Evolutionary conservation across 768 basidiomycete species (phyloP).

Genomic region (Daedaleopsis nitida): DNA sequence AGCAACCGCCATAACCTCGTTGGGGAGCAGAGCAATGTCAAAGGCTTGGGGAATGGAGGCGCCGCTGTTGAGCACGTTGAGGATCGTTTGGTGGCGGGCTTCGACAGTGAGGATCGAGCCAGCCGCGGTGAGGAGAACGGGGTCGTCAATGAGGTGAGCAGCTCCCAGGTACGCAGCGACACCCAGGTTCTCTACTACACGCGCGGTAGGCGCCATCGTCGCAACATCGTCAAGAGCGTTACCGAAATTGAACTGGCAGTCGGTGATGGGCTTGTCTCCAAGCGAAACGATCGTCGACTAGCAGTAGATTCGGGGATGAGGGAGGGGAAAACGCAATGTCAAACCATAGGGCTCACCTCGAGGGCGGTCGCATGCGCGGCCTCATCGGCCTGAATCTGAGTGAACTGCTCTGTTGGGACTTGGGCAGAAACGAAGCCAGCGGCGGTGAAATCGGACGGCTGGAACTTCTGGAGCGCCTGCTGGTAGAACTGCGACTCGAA

Average conservation of each 20-base stretch:
- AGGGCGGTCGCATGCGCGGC: conserved; percentile 57
- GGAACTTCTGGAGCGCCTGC: conserved; percentile 67
- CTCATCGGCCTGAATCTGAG: conserved; percentile 63
- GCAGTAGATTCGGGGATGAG: neutral
- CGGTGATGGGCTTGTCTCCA: conserved; percentile 53
- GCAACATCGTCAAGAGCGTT: conserved; percentile 61
- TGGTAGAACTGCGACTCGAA: conserved; percentile 71
- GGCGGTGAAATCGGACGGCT: conserved; percentile 56
- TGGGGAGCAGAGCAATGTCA: conserved; percentile 70
- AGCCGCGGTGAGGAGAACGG: conserved; percentile 62
- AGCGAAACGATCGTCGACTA: conserved; percentile 53
- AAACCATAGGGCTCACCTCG: conserved; percentile 38
- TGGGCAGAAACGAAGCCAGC: conserved; percentile 65
- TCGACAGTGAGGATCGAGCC: conserved; percentile 78
- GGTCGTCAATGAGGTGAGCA: conserved; percentile 61
- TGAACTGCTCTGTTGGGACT: conserved; percentile 63
- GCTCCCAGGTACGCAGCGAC: conserved; percentile 79
- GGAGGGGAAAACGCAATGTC: neutral
- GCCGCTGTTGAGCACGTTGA: conserved; percentile 69
- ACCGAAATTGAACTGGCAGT: conserved; percentile 71
- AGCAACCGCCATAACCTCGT: conserved; percentile 72
- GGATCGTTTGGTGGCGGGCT: conserved; percentile 79
- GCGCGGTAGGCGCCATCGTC: conserved; percentile 71
- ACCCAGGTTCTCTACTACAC: conserved; percentile 75
- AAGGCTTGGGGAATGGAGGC: conserved; percentile 68